Base-by-base conservation (phyloP, 306 rosid species). In the Rubus idaeus region DNA sequence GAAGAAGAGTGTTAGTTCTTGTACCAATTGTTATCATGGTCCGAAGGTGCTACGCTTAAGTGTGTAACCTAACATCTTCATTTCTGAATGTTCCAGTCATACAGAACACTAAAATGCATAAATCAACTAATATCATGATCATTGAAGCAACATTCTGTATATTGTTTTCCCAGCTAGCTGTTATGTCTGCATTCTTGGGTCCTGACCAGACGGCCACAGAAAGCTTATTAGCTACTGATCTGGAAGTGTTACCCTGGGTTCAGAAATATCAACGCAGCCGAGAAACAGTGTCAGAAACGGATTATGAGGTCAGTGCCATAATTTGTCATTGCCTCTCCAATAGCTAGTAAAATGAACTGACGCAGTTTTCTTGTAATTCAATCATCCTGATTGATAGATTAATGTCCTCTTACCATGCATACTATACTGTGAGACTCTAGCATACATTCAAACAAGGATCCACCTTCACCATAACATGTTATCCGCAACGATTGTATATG, bases 241-340 rank as follows among this genome's bases (percentile, higher is more conserved):
- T 90, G 0, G 92, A 92, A 70, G 97, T 92, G 77, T 68, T 88
- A 70, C 97, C 92, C 7, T 95, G 99, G 99, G 90, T 92, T 79
- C 89, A 86, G 82, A 95, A 95, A 63, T 95, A 95, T 75, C 96
- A 89, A 71, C 88, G 97, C 42, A 92, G 99, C 89, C 90, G 97
- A 23, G 96, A 92, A 83, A 95, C 97, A 51, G 97, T 95, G 21
- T 95, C 99, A 20, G 85, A 81, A 81, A 95, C 99, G n/a, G 93
- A 95, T 78, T 95, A 95, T 77, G 97, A 95, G 97, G 99, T 87
- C 52, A 41, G 81, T 76, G 4, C 35, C 47, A 50, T 16, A 4
- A 13, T 74, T 26, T 61, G 52, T 35, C 30, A 7, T 40, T 5
- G 5, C 51, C 39, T 6, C 44, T 30, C n/a, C 68, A 46, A 21